Percentiles rank a stretch among this genome's conserved stretches.
Conservation (phyloP, 106 monocot species). For the Allium sativum region DNA sequence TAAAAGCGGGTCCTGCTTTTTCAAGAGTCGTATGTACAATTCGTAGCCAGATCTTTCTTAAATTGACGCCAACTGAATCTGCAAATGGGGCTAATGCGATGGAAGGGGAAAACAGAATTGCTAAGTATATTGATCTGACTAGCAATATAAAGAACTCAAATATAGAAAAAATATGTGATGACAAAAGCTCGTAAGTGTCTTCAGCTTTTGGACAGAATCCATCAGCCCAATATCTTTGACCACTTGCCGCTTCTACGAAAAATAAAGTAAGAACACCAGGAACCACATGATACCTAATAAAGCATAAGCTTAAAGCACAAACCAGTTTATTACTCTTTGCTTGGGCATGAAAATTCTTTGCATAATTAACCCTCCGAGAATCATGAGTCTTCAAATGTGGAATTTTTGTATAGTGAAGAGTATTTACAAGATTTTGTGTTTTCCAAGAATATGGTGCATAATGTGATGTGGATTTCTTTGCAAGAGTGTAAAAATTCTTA, state of each 20-base stretch:
- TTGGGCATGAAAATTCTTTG: slow-evolving; percentile 11
- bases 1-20: slow-evolving; percentile 62
- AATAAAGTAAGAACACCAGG: slow-evolving; percentile 34
- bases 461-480: slow-evolving; percentile 3
- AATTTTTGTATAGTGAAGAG: not conserved
- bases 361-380: slow-evolving; percentile 1
- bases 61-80: slow-evolving; percentile 23
- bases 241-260: slow-evolving; percentile 24
- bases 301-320: slow-evolving; percentile 29
- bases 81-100: slow-evolving; percentile 41
- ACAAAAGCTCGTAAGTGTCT: slow-evolving; percentile 22
- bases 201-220: slow-evolving; percentile 19
- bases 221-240: slow-evolving; percentile 36
- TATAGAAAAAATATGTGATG: slow-evolving; percentile 17
- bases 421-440: slow-evolving; percentile 8
- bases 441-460: slow-evolving; percentile 27
- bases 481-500: slow-evolving; percentile 11
- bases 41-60: slow-evolving; percentile 41
- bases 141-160: slow-evolving; percentile 32
- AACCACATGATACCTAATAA: slow-evolving; percentile 28
- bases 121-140: slow-evolving; percentile 31
- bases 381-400: not conserved
- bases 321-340: slow-evolving; percentile 13
- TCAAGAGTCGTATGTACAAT: slow-evolving; percentile 47
- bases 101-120: slow-evolving; percentile 39